These are phyloP conservation scores for Irpex sp. DNA, from an alignment of 1,284 basidiomycete genomes.

Conservation along the genomic window DNA sequence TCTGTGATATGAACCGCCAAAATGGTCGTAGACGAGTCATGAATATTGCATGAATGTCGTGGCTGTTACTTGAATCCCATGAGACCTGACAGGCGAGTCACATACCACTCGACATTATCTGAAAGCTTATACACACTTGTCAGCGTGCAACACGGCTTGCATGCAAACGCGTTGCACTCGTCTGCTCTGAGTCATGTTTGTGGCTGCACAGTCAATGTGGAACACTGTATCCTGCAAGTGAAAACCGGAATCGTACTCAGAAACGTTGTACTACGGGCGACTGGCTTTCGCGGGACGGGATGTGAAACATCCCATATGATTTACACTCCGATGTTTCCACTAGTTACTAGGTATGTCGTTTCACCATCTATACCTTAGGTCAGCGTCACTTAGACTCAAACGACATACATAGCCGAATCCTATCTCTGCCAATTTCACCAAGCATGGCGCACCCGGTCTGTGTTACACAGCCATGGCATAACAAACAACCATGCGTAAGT, in stretches of 20 bases:
- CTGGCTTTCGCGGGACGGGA: neutral
- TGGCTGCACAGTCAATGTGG: neutral
- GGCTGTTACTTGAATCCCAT: too few relatives aligned
- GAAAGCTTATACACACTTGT: neutral
- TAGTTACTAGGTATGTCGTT: neutral
- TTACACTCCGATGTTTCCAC: neutral
- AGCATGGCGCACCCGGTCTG: too few relatives aligned
- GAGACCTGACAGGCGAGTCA: neutral
- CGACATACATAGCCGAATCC: neutral
- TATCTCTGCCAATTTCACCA: neutral
- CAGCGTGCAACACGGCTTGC: too few relatives aligned
- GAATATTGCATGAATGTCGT: too few relatives aligned
- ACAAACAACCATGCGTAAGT: neutral
- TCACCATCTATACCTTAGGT: neutral
- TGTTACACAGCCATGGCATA: neutral
- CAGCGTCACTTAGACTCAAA: neutral
- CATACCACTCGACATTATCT: neutral
- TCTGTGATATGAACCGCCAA: neutral
- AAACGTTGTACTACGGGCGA: neutral
- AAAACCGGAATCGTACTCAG: too few relatives aligned
- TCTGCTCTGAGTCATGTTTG: neutral
- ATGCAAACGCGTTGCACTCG: too few relatives aligned
- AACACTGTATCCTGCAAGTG: neutral
- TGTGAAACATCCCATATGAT: neutral
- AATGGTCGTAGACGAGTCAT: too few relatives aligned